Evolutionary conservation across 345 rosid species (phyloP).

Genomic region (Pseudoturritis turrita): DNA sequence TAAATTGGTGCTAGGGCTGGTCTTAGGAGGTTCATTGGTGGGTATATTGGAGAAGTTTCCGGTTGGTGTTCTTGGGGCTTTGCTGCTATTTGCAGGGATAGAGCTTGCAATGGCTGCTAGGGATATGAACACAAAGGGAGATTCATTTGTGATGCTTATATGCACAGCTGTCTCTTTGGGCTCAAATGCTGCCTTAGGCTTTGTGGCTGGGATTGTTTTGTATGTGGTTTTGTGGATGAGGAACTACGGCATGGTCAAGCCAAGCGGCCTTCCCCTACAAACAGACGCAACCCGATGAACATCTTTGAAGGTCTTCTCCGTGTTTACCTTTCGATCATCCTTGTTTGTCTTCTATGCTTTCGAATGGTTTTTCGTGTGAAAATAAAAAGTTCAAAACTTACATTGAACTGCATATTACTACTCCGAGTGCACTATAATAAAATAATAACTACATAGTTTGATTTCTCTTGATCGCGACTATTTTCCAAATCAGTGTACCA

Average conservation of each 20-base stretch:
- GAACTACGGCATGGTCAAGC: conserved; percentile 16
- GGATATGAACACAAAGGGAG: conserved; percentile 76
- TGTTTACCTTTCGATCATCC: no score
- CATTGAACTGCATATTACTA: not conserved
- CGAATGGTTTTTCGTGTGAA: not conserved
- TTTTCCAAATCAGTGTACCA: not conserved
- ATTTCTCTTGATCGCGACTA: not conserved
- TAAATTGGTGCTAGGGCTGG: conserved; percentile 57
- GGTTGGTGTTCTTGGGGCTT: conserved; percentile 65
- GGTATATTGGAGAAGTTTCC: conserved; percentile 65
- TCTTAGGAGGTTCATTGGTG: conserved; percentile 67
- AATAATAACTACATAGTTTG: not conserved
- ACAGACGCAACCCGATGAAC: not conserved
- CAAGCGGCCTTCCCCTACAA: not conserved
- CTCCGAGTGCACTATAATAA: not conserved
- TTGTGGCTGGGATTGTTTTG: conserved; percentile 56
- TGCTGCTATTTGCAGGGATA: conserved; percentile 69
- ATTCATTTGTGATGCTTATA: conserved; percentile 66
- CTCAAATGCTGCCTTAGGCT: conserved; percentile 80
- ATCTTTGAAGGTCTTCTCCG: conserved; percentile 2
- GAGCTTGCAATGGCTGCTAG: conserved; percentile 77
- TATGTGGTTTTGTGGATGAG: conserved; percentile 53
- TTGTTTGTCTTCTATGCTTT: not conserved
- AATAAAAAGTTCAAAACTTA: conserved; percentile 3
- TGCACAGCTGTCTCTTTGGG: conserved; percentile 68